phyloP scores from a whole-genome alignment of 495 filamentous ascomycete species.

The Trichoderma gamsii region DNA sequence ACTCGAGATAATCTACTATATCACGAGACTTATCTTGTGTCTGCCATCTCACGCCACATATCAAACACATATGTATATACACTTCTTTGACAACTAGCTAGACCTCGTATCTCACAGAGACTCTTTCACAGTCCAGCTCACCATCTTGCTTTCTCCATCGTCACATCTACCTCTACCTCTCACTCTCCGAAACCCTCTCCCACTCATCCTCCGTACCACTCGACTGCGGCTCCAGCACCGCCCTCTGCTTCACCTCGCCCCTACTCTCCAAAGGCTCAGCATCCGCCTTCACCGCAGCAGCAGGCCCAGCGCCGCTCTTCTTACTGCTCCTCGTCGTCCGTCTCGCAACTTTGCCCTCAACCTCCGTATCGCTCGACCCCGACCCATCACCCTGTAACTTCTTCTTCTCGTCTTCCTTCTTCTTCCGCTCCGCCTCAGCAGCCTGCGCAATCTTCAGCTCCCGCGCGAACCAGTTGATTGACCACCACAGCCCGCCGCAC shows the following conservation, averaged over 20 bases:
- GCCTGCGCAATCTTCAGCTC: conserved; percentile 65
- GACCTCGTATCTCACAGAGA: not conserved
- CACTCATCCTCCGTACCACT: conserved; percentile 54
- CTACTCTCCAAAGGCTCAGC: conserved; percentile 32
- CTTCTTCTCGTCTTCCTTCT: conserved; percentile 8
- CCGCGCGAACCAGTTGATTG: conserved; percentile 91
- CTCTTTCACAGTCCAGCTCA: not conserved
- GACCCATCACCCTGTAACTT: conserved; percentile 20
- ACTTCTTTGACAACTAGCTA: no score
- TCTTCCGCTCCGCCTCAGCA: conserved; percentile 47
- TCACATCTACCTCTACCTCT: conserved; percentile 40
- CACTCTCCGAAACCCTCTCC: conserved; percentile 53
- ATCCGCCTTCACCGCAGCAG: conserved; percentile 28
- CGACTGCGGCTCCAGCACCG: conserved; percentile 29
- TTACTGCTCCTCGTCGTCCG: conserved; percentile 13
- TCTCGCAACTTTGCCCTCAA: conserved; percentile 34
- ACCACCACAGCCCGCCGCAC: conserved; percentile 76
- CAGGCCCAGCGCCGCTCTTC: conserved; percentile 25
- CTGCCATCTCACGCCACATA: not conserved
- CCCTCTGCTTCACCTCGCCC: conserved; percentile 39
- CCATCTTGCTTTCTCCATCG: not conserved
- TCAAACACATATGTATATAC: not conserved
- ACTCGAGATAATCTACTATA: no score
- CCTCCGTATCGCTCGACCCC: conserved; percentile 43
- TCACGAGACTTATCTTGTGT: not conserved